Conservation (phyloP, 2,329 filamentous ascomycete genomes). For the Neofusicoccum cordaticola region DNA sequence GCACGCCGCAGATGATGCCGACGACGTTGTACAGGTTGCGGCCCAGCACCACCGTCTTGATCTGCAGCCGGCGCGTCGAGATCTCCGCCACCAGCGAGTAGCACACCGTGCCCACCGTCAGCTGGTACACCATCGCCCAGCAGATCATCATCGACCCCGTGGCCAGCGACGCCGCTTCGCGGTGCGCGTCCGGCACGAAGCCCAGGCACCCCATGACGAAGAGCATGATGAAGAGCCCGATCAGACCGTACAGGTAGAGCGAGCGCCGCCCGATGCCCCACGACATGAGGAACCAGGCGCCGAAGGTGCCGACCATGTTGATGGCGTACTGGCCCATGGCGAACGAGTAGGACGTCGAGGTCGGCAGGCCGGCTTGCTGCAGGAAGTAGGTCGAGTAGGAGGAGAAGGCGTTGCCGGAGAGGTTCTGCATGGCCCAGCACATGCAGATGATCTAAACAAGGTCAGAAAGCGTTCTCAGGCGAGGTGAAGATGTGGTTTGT, state of each 20-base stretch:
- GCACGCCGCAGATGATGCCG: conserved; percentile 73
- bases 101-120: conserved; percentile 83
- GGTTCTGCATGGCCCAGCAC: conserved; percentile 50
- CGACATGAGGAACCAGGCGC: conserved; percentile 78
- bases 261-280: conserved; percentile 70
- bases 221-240: conserved; percentile 69
- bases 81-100: conserved; percentile 86
- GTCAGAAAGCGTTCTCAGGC: no score
- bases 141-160: conserved; percentile 76
- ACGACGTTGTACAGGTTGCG: conserved; percentile 76
- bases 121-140: conserved; percentile 67
- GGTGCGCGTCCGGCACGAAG: conserved; percentile 62
- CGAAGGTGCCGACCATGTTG: conserved; percentile 77
- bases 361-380: conserved; percentile 45
- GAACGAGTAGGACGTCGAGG: conserved; percentile 45
- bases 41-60: conserved; percentile 87
- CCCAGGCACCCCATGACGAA: conserved; percentile 82
- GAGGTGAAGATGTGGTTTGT: no score
- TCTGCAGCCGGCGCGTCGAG: conserved; percentile 76
- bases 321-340: conserved; percentile 60
- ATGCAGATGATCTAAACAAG: conserved; percentile 52
- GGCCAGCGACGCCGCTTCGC: conserved; percentile 63
- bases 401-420: conserved; percentile 47
- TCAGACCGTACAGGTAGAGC: conserved; percentile 72
- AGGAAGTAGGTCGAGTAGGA: conserved; percentile 52